Evolutionary conservation across 352 stramenopile species (phyloP), one percentile per base, ranked within the genome.

Genomic region (Globisporangium lucens): DNA sequence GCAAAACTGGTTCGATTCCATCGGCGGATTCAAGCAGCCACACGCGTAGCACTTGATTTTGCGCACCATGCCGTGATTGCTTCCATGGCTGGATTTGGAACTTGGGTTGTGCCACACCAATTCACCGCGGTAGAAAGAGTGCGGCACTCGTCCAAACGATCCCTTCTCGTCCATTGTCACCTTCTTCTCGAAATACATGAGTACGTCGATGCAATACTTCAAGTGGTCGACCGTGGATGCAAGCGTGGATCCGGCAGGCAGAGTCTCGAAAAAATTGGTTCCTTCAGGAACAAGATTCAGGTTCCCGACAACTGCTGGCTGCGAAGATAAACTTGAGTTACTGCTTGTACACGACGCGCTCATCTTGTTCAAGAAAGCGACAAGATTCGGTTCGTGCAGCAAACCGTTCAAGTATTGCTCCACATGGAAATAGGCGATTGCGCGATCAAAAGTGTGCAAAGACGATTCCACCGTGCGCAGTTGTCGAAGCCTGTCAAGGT

Each of bases 141-240:
- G 72, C 8, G 88, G 88, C 0, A 96, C 76, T 13, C 82, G 82
- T 22, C 82, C 80, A 63, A 94, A 92, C 1, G 90, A 61, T 8
- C 77, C 77, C 57, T 81, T 78, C 64, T 90, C 80, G 13, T 82
- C 83, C 27, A 92, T 53, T 4, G 85, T 93, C 10, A 94, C 84
- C 52, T 94, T 84, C 62, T 96, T 96, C 63, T 96, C 88, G 60
- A 96, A 94, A 57, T 93, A 93, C 35, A 94, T 79, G 24, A 96
- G 75, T 36, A 94, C 87, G 61, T 96, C 88, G 15, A 94, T 72
- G 49, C 80, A 91, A 51, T 91, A 93, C 66, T 94, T 93, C 22
- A 96, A 66, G 56, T 91, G 80, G 49, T 92, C 85, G 15, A 96
- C 78, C 17, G 81, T 79, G 1, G 81, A 83, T 17, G 78, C 71